Conservation (phyloP, 371 early-diverging fungal genomes). For the Apophysomyces trapeziformis region DNA sequence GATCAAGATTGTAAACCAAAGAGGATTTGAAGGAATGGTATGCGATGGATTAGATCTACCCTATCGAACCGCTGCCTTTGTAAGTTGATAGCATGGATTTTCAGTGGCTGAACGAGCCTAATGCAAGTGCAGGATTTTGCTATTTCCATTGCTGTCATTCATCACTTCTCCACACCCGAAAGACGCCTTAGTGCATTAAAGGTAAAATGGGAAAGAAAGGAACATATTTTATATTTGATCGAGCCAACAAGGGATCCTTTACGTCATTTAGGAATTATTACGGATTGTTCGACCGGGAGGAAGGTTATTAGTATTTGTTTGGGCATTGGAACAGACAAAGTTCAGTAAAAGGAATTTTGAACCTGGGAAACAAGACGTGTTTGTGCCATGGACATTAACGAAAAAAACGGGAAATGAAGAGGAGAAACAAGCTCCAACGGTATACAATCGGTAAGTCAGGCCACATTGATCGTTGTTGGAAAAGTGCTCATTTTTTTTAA, state of each 20-base stretch:
- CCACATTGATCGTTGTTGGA: too few species aligned
- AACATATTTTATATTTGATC: too few species aligned
- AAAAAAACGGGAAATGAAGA: conserved; percentile 28
- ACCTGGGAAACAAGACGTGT: conserved; percentile 83
- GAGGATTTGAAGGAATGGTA: conserved; percentile 86
- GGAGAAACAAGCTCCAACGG: conserved; percentile 25
- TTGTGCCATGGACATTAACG: conserved; percentile 90
- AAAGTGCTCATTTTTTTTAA: too few species aligned
- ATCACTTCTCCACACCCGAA: conserved; percentile 88
- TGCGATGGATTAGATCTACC: conserved; percentile 84
- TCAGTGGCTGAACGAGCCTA: background rate
- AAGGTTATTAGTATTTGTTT: conserved; percentile 85
- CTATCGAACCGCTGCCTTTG: conserved; percentile 73
- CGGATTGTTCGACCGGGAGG: conserved; percentile 79
- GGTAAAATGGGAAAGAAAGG: conserved; percentile 19
- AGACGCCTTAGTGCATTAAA: conserved; percentile 76
- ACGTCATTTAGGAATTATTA: conserved; percentile 65
- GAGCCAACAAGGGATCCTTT: too few species aligned
- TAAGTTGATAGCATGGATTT: conserved; percentile 32
- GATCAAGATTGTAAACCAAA: conserved; percentile 73
- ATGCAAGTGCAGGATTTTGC: conserved; percentile 73
- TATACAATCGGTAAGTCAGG: conserved; percentile 57
- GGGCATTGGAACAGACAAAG: conserved; percentile 92
- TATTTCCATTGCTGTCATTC: conserved; percentile 95
- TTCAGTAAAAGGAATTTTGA: conserved; percentile 78